A percentile compares a stretch with the other conserved stretches of the same genome.
phyloP scores from a whole-genome alignment of 73 alveolate genomes.

The Breviolum minutum region DNA sequence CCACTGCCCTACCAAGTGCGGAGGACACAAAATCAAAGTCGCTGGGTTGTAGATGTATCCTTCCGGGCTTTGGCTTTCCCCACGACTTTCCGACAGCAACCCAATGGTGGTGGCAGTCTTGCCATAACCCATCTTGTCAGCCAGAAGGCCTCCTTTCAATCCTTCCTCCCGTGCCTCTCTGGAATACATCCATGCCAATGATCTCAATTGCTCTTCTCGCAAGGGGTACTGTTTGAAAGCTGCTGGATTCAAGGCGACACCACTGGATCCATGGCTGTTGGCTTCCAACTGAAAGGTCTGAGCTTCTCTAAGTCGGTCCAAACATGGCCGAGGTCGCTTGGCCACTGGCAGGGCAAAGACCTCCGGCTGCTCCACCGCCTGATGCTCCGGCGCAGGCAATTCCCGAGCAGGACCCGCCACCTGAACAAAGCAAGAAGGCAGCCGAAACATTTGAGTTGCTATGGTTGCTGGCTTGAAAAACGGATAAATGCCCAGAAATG shows the following conservation, averaged over 20 bases:
- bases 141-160: slow-evolving; percentile 58
- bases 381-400: neutral
- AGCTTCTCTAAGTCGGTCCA: neutral
- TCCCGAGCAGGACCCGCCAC: neutral
- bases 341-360: slow-evolving; percentile 17
- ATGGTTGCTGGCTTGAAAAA: too few species aligned
- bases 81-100: slow-evolving; percentile 30
- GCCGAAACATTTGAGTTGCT: neutral
- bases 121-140: slow-evolving; percentile 86
- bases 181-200: slow-evolving; percentile 32
- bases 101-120: slow-evolving; percentile 90
- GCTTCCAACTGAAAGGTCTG: neutral
- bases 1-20: slow-evolving; percentile 44
- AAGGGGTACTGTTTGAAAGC: neutral
- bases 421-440: neutral
- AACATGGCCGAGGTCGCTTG: neutral
- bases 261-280: neutral
- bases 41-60: slow-evolving; percentile 33
- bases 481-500: neutral
- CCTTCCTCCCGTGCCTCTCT: slow-evolving; percentile 6
- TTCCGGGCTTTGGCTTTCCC: neutral
- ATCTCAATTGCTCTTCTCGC: slow-evolving; percentile 28
- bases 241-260: slow-evolving; percentile 16
- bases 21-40: slow-evolving; percentile 26
- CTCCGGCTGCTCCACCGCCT: neutral